Percentiles rank a stretch among this genome's conserved stretches.
Evolutionary conservation across 2,329 filamentous ascomycete genomes (phyloP).

Genomic region (Pezicula carpinea): DNA sequence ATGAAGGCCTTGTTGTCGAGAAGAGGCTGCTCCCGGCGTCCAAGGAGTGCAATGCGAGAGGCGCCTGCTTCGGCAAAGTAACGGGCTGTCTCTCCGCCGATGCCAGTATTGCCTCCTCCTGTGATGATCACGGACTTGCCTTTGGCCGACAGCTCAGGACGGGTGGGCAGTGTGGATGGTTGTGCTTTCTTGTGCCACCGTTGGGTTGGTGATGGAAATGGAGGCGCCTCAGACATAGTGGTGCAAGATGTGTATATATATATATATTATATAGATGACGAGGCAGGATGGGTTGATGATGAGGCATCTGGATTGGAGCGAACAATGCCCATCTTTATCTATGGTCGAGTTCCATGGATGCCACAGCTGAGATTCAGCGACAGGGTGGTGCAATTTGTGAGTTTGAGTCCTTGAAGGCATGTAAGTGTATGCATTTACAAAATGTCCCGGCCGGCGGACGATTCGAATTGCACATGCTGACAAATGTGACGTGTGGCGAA

Average conservation of each 20-base stretch:
- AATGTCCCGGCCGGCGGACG: conserved; percentile 19
- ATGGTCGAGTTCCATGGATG: conserved; percentile 2
- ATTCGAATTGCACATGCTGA: conserved; percentile 13
- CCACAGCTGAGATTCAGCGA: conserved; percentile 7
- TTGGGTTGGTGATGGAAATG: conserved; percentile 35
- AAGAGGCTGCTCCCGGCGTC: conserved; percentile 32
- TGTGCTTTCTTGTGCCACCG: conserved; percentile 32
- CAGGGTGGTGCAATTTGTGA: conserved; percentile 20
- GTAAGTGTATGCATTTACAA: no score
- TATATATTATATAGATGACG: conserved; percentile 7
- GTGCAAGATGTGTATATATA: conserved; percentile 13
- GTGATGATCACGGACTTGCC: conserved; percentile 38
- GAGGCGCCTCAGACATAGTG: conserved; percentile 26
- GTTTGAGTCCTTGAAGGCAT: no score
- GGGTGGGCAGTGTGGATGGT: conserved; percentile 33
- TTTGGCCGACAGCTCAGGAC: conserved; percentile 34
- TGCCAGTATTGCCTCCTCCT: conserved; percentile 40
- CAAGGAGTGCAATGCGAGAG: conserved; percentile 37
- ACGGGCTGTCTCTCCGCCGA: conserved; percentile 37
- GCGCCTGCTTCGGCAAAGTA: conserved; percentile 41
- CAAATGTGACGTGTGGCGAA: conserved; percentile 13
- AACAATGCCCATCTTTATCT: conserved; percentile 15
- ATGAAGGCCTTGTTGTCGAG: conserved; percentile 33
- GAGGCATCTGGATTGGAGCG: conserved; percentile 7
- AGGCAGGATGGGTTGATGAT: conserved; percentile 5